phyloP scores from a whole-genome alignment of 2,329 filamentous ascomycete genomes.

The Pseudogymnoascus sp. region DNA sequence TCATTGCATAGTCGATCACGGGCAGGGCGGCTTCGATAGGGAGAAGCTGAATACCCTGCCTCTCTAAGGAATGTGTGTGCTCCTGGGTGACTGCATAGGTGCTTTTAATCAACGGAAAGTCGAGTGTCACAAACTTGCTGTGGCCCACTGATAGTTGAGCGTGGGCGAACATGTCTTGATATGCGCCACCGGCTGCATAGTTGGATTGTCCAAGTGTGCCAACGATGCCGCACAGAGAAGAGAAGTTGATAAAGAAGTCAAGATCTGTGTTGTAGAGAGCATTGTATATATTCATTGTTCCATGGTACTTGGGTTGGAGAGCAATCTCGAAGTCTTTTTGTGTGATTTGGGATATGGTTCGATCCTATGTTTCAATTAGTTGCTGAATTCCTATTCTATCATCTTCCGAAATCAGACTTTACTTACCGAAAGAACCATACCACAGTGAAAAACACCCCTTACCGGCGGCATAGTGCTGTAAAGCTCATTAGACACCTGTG shows the following conservation, averaged over 20 bases:
- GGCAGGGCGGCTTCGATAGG: not conserved
- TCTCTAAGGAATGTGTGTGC: not conserved
- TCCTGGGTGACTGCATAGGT: not conserved
- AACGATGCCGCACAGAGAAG: slow-evolving; percentile 11
- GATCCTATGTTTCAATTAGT: not conserved
- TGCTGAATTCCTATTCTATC: not conserved
- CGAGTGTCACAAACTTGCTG: not conserved
- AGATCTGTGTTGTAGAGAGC: slow-evolving; percentile 11
- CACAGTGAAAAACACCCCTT: slow-evolving; percentile 13
- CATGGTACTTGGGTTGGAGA: not conserved
- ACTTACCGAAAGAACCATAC: slow-evolving; percentile 11
- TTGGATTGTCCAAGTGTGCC: slow-evolving; percentile 15
- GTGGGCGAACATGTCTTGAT: not conserved
- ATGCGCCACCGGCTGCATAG: slow-evolving; percentile 13
- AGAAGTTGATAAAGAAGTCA: slow-evolving; percentile 15
- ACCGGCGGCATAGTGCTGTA: slow-evolving; percentile 10
- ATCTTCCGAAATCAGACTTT: not conserved
- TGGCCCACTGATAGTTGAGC: not conserved
- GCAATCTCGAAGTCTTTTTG: not conserved
- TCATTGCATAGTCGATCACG: not conserved
- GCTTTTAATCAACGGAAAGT: not conserved
- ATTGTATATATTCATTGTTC: not conserved
- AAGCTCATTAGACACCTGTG: not conserved
- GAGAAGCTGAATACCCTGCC: not conserved
- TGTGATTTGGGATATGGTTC: not conserved